phyloP scores from a whole-genome alignment of 169 alveolate species.

The Plasmodium cynomolgi region DNA sequence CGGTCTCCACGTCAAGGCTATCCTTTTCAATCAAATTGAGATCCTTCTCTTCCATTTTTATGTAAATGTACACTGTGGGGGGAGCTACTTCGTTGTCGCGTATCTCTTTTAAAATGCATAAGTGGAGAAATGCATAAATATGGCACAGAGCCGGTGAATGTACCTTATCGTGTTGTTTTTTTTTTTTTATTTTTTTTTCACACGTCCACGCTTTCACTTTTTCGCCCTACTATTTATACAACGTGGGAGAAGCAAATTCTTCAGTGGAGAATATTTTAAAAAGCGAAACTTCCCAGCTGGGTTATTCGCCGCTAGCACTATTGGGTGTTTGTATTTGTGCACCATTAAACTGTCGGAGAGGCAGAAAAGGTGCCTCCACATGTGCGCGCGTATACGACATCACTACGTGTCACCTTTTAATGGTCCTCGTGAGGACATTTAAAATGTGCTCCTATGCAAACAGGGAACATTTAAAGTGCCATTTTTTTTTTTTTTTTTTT shows the following conservation, averaged over 20 bases:
- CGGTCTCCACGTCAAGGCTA: conserved; percentile 55
- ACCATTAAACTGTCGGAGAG: not conserved
- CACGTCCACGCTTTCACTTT: not conserved
- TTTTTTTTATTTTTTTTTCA: not conserved
- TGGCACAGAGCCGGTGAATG: not conserved
- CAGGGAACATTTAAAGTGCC: not conserved
- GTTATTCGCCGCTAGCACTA: not conserved
- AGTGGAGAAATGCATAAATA: not conserved
- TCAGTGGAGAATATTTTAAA: not conserved
- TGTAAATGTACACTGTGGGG: not conserved
- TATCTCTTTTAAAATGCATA: not conserved
- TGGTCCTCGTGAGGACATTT: not conserved
- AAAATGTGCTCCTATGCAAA: not conserved
- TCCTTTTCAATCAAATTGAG: conserved; percentile 66
- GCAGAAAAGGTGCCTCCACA: not conserved
- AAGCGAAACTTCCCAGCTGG: not conserved
- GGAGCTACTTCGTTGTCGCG: not conserved
- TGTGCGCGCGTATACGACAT: not conserved
- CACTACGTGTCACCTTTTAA: not conserved
- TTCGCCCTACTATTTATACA: not conserved
- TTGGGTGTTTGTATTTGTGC: not conserved
- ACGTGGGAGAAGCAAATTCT: not conserved
- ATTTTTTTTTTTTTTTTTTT: not conserved
- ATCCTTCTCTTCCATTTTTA: conserved; percentile 43
- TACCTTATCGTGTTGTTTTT: not conserved